A percentile compares a stretch with the other conserved stretches of the same genome.
Evolutionary conservation across 1,284 basidiomycete genomes (phyloP).

Genomic region (Ceratorhiza oryzae-sativae): DNA sequence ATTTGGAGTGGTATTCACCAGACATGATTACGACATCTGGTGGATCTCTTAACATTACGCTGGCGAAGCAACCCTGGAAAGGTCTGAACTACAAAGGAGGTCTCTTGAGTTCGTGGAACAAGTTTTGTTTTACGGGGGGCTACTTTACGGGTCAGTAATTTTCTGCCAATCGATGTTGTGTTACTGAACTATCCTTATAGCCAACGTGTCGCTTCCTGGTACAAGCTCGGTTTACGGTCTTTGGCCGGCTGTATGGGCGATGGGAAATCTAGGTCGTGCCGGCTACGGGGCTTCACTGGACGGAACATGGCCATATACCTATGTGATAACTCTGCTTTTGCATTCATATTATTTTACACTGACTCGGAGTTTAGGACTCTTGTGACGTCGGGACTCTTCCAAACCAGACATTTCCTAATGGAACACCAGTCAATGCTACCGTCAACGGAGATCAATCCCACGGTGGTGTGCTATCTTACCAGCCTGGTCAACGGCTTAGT

Average conservation of each 20-base stretch:
- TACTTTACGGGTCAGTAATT: constrained; percentile 65
- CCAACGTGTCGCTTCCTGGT: constrained; percentile 59
- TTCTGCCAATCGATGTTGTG: too few relatives aligned
- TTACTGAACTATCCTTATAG: too few relatives aligned
- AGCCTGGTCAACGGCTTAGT: constrained; percentile 58
- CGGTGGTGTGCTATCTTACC: constrained; percentile 54
- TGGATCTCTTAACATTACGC: constrained; percentile 75
- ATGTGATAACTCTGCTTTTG: neutral
- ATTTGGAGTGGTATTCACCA: constrained; percentile 73
- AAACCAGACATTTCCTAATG: constrained; percentile 70
- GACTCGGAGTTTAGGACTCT: constrained; percentile 62
- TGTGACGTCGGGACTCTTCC: constrained; percentile 86
- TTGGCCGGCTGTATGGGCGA: constrained; percentile 82
- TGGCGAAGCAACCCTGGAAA: constrained; percentile 68
- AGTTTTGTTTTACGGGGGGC: constrained; percentile 84
- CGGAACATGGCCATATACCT: constrained; percentile 74
- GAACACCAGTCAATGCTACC: constrained; percentile 51
- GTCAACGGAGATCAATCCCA: constrained; percentile 52
- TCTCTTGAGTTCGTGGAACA: constrained; percentile 79
- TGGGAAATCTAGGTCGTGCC: constrained; percentile 89
- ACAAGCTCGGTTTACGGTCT: constrained; percentile 53
- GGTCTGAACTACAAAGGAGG: constrained; percentile 70
- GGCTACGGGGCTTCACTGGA: constrained; percentile 84
- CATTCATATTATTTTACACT: neutral
- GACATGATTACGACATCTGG: constrained; percentile 73